Evolutionary conservation across 2,329 filamentous ascomycete genomes (phyloP).

Genomic region (Colletotrichum tabaci): DNA sequence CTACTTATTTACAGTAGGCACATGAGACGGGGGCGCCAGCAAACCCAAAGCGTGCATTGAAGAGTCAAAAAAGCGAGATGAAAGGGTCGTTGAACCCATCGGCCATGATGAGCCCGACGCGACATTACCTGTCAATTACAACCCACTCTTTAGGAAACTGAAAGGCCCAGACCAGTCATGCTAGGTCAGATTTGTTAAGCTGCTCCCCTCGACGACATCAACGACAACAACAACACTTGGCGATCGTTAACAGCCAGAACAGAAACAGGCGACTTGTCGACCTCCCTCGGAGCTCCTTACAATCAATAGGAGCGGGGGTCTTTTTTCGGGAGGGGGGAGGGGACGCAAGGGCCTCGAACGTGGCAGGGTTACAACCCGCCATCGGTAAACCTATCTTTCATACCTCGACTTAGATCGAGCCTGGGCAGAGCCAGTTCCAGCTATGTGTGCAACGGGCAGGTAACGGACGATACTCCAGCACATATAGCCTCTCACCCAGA

Average conservation of each 20-base stretch:
- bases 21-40: neutral
- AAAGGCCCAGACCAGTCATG: constrained; percentile 17
- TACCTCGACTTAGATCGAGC: constrained; percentile 12
- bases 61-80: constrained; percentile 35
- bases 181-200: no score
- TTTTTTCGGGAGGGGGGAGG: neutral
- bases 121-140: neutral
- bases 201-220: no score
- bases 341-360: constrained; percentile 33
- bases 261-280: neutral
- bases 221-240: constrained; percentile 12
- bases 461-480: constrained; percentile 25
- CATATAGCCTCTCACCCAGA: constrained; percentile 21
- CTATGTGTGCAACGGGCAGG: neutral
- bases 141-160: constrained; percentile 7
- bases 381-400: constrained; percentile 35
- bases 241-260: constrained; percentile 1
- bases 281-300: constrained; percentile 2
- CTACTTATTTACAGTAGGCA: no score
- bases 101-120: constrained; percentile 14
- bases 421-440: constrained; percentile 20
- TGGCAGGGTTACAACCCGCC: constrained; percentile 42
- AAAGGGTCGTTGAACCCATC: constrained; percentile 35
- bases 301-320: constrained; percentile 10
- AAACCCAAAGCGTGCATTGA: constrained; percentile 33